phyloP scores from a whole-genome alignment of 2,329 filamentous ascomycete species.

The Diaporthe citriasiana region DNA sequence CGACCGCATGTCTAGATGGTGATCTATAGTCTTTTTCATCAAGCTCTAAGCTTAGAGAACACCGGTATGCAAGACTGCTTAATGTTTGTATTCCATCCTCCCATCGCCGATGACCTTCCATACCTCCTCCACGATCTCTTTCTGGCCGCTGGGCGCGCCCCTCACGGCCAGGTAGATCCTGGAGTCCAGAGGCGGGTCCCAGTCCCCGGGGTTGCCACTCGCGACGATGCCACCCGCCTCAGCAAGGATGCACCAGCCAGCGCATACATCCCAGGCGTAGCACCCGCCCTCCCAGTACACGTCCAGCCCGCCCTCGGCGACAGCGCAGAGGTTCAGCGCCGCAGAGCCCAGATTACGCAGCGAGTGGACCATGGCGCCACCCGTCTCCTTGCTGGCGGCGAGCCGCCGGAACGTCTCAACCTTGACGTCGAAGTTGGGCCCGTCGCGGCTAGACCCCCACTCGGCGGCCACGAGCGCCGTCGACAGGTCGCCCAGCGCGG shows the following conservation, averaged over 20 bases:
- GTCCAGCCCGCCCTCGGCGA: slow-evolving; percentile 80
- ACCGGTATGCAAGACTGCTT: background rate
- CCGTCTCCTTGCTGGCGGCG: slow-evolving; percentile 69
- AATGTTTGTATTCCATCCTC: slow-evolving; percentile 60
- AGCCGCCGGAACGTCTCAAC: slow-evolving; percentile 74
- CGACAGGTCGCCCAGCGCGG: slow-evolving; percentile 72
- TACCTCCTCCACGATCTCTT: slow-evolving; percentile 74
- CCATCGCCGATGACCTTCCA: slow-evolving; percentile 72
- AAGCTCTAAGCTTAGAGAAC: background rate
- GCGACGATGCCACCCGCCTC: slow-evolving; percentile 83
- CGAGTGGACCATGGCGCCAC: slow-evolving; percentile 83
- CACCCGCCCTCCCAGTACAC: slow-evolving; percentile 87
- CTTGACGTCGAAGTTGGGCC: slow-evolving; percentile 80
- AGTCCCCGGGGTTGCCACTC: slow-evolving; percentile 80
- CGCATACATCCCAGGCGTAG: slow-evolving; percentile 89
- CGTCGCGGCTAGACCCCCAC: slow-evolving; percentile 78
- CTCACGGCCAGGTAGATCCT: slow-evolving; percentile 75
- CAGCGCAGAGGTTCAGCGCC: slow-evolving; percentile 80
- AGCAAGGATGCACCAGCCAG: slow-evolving; percentile 81
- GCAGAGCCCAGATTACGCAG: slow-evolving; percentile 80
- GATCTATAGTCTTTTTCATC: slow-evolving; percentile 1
- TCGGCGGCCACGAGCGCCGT: slow-evolving; percentile 78
- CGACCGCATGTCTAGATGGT: background rate
- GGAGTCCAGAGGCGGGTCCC: slow-evolving; percentile 72
- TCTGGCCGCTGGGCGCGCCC: slow-evolving; percentile 71